Conservation (phyloP, 2,329 filamentous ascomycete genomes). For the Penicillium sp. region DNA sequence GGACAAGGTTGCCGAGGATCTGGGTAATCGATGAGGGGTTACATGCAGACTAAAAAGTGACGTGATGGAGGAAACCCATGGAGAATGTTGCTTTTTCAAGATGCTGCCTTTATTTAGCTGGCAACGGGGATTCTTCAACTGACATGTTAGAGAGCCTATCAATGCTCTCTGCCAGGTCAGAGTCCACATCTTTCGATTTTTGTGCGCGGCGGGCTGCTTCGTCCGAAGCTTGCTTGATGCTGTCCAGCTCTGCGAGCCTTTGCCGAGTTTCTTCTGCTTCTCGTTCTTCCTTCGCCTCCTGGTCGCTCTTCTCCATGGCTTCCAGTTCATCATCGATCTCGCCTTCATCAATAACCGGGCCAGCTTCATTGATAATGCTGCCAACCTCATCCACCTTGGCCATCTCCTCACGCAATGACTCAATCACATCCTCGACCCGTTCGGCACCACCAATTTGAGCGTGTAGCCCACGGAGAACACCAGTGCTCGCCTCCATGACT, state of each 20-base stretch:
- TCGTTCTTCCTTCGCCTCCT: constrained; percentile 48
- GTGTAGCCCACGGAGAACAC: constrained; percentile 72
- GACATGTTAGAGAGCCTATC: constrained; percentile 43
- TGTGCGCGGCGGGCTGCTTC: constrained; percentile 37
- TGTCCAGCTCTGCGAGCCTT: constrained; percentile 51
- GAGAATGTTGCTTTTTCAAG: background rate
- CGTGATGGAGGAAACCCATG: background rate
- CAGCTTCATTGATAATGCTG: constrained; percentile 69
- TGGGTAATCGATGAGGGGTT: background rate
- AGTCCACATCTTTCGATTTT: constrained; percentile 29
- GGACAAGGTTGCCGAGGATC: background rate
- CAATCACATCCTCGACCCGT: constrained; percentile 73
- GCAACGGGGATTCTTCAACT: constrained; percentile 34
- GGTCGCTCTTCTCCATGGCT: constrained; percentile 65
- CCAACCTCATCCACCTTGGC: constrained; percentile 78
- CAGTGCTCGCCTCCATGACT: constrained; percentile 76
- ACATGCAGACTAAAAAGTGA: background rate
- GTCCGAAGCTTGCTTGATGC: constrained; percentile 43
- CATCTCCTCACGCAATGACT: constrained; percentile 77
- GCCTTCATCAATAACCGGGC: constrained; percentile 66
- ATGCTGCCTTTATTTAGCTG: constrained; percentile 18
- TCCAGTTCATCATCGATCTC: constrained; percentile 89
- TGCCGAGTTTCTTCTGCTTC: constrained; percentile 51
- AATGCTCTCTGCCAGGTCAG: constrained; percentile 40
- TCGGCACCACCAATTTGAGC: constrained; percentile 74